Percentiles rank a stretch among this genome's conserved stretches.
Conservation (phyloP, 2,329 filamentous ascomycete species). For the Elsinoe arachidis region DNA sequence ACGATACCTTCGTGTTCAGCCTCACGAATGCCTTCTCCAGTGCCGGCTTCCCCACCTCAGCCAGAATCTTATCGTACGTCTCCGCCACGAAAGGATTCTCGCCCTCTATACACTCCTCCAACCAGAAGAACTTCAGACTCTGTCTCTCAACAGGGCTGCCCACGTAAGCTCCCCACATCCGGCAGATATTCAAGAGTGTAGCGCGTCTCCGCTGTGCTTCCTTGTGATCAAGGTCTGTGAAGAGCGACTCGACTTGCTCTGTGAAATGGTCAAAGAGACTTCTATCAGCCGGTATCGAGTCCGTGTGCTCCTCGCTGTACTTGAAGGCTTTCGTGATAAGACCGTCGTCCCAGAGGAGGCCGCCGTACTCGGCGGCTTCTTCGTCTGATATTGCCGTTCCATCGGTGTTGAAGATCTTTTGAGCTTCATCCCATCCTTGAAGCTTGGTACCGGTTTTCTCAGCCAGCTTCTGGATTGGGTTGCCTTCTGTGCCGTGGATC, state of each 20-base stretch:
- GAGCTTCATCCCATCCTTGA: conserved; percentile 46
- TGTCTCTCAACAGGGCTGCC: conserved; percentile 56
- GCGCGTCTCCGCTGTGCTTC: conserved; percentile 39
- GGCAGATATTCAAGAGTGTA: conserved; percentile 46
- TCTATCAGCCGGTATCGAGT: conserved; percentile 42
- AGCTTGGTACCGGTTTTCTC: conserved; percentile 49
- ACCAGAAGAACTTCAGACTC: conserved; percentile 67
- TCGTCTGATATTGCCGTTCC: conserved; percentile 43
- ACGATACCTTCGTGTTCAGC: conserved; percentile 39
- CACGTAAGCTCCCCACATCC: conserved; percentile 64
- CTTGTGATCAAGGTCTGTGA: conserved; percentile 27
- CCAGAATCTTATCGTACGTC: conserved; percentile 53
- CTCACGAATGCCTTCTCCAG: conserved; percentile 47
- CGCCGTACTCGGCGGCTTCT: conserved; percentile 33
- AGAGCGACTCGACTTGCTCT: conserved; percentile 40
- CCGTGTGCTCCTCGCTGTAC: conserved; percentile 51
- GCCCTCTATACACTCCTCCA: conserved; percentile 70
- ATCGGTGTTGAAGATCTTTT: conserved; percentile 49
- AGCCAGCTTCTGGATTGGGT: conserved; percentile 61
- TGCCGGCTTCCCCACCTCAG: conserved; percentile 50
- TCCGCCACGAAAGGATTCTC: conserved; percentile 56
- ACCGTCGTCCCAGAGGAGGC: conserved; percentile 50
- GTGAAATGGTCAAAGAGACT: conserved; percentile 52
- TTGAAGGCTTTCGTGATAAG: conserved; percentile 61
- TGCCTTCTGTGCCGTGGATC: conserved; percentile 66